Evolutionary conservation across 441 rosid species (phyloP).

Genomic region (Adansonia madagascariensis): DNA sequence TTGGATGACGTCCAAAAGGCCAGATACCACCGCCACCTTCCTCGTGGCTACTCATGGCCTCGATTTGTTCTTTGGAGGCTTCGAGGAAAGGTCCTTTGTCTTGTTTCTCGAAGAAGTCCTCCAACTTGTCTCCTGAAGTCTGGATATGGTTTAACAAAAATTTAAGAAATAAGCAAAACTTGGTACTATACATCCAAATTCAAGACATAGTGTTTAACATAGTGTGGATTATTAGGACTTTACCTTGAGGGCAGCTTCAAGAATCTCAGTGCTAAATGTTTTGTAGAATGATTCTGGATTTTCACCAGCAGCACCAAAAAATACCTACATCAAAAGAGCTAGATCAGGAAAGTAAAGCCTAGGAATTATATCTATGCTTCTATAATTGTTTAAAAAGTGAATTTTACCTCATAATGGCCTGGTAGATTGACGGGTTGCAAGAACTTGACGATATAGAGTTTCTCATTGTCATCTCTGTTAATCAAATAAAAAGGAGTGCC

Average conservation of each 20-base stretch:
- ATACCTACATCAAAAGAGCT: slow-evolving; percentile 33
- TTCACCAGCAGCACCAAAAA: slow-evolving; percentile 35
- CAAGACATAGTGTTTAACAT: neutral
- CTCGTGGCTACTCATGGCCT: slow-evolving; percentile 38
- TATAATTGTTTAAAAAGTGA: neutral
- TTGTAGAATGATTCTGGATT: slow-evolving; percentile 40
- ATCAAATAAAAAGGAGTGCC: slow-evolving; percentile 48
- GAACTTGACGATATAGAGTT: slow-evolving; percentile 42
- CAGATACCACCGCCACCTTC: slow-evolving; percentile 39
- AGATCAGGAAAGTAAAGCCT: neutral
- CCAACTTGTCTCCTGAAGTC: slow-evolving; percentile 43
- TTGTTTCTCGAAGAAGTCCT: slow-evolving; percentile 43
- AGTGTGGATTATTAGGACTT: neutral
- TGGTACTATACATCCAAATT: too few relatives aligned
- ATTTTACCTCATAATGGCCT: slow-evolving; percentile 37
- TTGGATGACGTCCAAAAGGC: slow-evolving; percentile 48
- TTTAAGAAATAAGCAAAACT: slow-evolving; percentile 10
- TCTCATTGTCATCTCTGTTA: slow-evolving; percentile 44
- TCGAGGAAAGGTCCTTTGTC: slow-evolving; percentile 38
- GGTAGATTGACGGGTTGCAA: slow-evolving; percentile 44
- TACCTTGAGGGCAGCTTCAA: slow-evolving; percentile 58
- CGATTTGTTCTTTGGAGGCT: slow-evolving; percentile 52
- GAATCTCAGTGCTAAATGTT: slow-evolving; percentile 55
- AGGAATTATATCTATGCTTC: too few relatives aligned
- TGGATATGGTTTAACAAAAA: slow-evolving; percentile 21